phyloP scores from a whole-genome alignment of 306 rosid genomes.

The Chamaecrista fasciculata region DNA sequence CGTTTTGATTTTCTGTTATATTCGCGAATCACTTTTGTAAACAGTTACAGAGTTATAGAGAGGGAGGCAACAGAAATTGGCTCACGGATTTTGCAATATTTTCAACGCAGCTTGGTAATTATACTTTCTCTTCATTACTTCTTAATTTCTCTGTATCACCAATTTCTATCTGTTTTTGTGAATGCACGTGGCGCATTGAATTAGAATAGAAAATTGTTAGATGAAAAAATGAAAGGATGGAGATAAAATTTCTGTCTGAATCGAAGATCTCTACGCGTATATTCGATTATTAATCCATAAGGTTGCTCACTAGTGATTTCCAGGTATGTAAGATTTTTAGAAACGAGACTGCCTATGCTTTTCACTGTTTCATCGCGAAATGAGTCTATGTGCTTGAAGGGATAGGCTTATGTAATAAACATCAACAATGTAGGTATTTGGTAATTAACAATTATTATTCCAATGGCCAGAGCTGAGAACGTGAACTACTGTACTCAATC shows the following conservation, averaged over 20 bases:
- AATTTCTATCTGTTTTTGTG: conserved; percentile 1
- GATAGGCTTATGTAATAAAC: conserved; percentile 4
- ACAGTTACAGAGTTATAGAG: neutral
- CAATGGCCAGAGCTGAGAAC: neutral
- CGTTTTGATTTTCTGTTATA: neutral
- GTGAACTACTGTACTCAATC: neutral
- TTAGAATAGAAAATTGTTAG: too few relatives aligned
- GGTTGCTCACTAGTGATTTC: too few relatives aligned
- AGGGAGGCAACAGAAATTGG: neutral
- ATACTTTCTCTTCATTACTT: too few relatives aligned
- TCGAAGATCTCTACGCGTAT: too few relatives aligned
- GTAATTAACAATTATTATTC: conserved; percentile 15
- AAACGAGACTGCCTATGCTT: neutral
- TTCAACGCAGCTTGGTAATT: neutral
- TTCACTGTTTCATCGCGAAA: neutral
- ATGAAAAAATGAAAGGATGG: too few relatives aligned
- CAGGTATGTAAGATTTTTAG: neutral
- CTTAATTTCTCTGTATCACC: too few relatives aligned
- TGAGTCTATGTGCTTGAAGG: neutral
- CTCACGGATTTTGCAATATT: neutral
- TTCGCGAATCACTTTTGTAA: neutral
- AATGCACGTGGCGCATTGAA: neutral
- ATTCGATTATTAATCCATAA: too few relatives aligned
- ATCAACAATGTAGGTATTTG: neutral
- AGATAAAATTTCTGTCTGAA: too few relatives aligned